A percentile compares a stretch with the other conserved stretches of the same genome.
These are phyloP conservation scores for Plasmopara viticola DNA, from an alignment of 352 stramenopile species.

Conservation along the genomic window DNA sequence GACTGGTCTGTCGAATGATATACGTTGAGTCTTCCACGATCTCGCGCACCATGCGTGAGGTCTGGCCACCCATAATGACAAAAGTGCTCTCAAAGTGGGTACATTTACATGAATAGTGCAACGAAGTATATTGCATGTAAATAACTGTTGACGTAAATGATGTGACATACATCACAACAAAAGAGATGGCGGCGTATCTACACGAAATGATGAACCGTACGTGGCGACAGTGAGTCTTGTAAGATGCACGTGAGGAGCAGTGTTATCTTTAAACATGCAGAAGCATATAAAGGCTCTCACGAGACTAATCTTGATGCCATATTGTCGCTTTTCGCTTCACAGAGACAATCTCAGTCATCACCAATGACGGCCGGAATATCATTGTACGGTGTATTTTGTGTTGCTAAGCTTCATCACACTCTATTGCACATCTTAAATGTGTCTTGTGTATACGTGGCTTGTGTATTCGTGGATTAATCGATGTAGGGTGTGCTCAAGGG, in stretches of 20 bases:
- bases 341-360: slow-evolving; percentile 91
- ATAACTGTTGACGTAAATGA: neutral
- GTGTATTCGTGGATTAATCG: neutral
- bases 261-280: neutral
- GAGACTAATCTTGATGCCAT: slow-evolving; percentile 1
- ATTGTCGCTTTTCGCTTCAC: slow-evolving; percentile 2
- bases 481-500: slow-evolving; percentile 80
- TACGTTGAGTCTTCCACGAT: slow-evolving; percentile 73
- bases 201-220: slow-evolving; percentile 81
- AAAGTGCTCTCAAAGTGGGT: too few relatives aligned
- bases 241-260: neutral
- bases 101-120: too few relatives aligned
- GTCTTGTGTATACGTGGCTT: slow-evolving; percentile 10
- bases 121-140: too few relatives aligned
- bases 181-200: slow-evolving; percentile 73
- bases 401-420: neutral
- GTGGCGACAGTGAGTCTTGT: slow-evolving; percentile 13
- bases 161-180: slow-evolving; percentile 14
- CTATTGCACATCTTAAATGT: neutral
- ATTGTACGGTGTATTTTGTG: slow-evolving; percentile 50
- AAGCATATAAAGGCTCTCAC: slow-evolving; percentile 3
- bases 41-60: slow-evolving; percentile 71
- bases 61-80: slow-evolving; percentile 60
- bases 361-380: slow-evolving; percentile 92
- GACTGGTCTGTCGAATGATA: slow-evolving; percentile 76